These are phyloP conservation scores for Mariannaea elegans DNA, from an alignment of 2,329 filamentous ascomycete genomes.

Conservation along the genomic window DNA sequence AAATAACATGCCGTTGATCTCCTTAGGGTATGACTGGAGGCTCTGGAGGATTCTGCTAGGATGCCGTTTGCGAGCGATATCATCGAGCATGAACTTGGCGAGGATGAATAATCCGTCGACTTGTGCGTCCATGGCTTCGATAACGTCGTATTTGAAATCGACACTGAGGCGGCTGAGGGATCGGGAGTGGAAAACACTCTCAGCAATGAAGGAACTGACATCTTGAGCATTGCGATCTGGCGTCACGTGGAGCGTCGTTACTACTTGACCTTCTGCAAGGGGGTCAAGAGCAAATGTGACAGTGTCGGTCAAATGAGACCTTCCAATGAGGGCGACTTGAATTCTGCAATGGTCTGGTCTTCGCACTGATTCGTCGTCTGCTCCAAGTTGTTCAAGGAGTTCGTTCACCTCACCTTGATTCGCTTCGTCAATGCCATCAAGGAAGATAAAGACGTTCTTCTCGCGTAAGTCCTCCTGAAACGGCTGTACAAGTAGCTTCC, in stretches of 20 bases:
- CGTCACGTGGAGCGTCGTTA: constrained; percentile 54
- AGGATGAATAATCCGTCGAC: constrained; percentile 59
- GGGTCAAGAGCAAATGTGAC: constrained; percentile 48
- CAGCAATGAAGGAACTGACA: constrained; percentile 52
- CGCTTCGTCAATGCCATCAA: constrained; percentile 59
- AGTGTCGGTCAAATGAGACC: constrained; percentile 52
- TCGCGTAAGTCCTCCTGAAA: constrained; percentile 45
- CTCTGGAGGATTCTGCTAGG: constrained; percentile 55
- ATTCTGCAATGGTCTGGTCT: constrained; percentile 36
- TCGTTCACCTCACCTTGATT: constrained; percentile 48
- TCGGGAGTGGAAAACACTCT: constrained; percentile 50
- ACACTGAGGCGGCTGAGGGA: constrained; percentile 46
- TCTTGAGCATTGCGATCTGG: constrained; percentile 53
- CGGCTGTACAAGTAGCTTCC: constrained; percentile 51
- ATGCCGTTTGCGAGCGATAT: constrained; percentile 56
- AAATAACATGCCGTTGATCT: constrained; percentile 53
- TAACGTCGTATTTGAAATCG: constrained; percentile 49
- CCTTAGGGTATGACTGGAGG: constrained; percentile 54
- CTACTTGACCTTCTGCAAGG: constrained; percentile 38
- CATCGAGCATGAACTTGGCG: constrained; percentile 60
- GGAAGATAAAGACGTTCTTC: constrained; percentile 52
- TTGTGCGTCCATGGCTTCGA: constrained; percentile 50
- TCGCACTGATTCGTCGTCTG: constrained; percentile 32
- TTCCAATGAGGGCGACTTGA: constrained; percentile 52
- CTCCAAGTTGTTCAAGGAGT: constrained; percentile 47